phyloP scores from a whole-genome alignment of 257 asterid genomes.

The Ocimum tenuiflorum region DNA sequence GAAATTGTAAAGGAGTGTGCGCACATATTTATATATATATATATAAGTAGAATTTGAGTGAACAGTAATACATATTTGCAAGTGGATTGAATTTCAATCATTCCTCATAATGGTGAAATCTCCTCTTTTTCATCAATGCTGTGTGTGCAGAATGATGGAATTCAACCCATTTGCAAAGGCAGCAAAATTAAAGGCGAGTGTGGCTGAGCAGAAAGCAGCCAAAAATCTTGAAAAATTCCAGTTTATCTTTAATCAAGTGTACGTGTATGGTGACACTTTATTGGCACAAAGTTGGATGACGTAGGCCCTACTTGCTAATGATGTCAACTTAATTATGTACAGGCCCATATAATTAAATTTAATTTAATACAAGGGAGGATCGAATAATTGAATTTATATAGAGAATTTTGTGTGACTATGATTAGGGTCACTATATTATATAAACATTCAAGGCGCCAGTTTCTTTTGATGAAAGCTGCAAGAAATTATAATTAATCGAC shows the following conservation, averaged over 20 bases:
- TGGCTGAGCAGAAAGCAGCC: constrained; percentile 2
- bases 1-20: background rate
- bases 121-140: background rate
- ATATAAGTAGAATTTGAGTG: too few species aligned
- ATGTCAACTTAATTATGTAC: too few species aligned
- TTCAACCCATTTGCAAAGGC: constrained; percentile 1
- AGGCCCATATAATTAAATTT: too few species aligned
- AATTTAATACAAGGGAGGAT: too few species aligned
- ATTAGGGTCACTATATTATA: too few species aligned
- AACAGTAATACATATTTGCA: background rate
- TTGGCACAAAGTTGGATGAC: constrained; percentile 17
- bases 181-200: background rate
- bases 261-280: constrained; percentile 2
- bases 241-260: constrained; percentile 5
- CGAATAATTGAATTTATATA: too few species aligned
- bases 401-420: too few species aligned
- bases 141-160: constrained; percentile 21
- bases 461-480: too few species aligned
- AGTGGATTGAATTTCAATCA: constrained; percentile 8
- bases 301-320: constrained; percentile 20
- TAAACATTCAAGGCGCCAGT: too few species aligned
- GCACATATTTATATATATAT: background rate
- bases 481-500: too few species aligned
- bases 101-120: constrained; percentile 1
- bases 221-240: background rate